Evolutionary conservation across 768 basidiomycete species (phyloP), one percentile per base, ranked within the genome.

Genomic region (Hysterangium stoloniferum): DNA sequence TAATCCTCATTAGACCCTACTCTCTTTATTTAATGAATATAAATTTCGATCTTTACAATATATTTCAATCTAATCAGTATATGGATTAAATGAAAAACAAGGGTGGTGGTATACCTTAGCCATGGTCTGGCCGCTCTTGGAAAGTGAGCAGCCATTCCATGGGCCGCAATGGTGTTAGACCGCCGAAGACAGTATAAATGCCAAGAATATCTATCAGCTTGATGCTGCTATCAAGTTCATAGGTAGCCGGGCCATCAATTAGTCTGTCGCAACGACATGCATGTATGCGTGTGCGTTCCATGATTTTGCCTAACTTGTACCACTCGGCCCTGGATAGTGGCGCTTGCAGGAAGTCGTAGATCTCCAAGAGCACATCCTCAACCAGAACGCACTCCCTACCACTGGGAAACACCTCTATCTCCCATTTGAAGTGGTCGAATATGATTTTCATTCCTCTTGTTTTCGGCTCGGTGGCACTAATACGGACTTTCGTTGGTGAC

Each of bases 291-390:
- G 29, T 51, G 19, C 38, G 25, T 28, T 43, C 31, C 2, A 12
- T 8, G 31, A 41, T 51, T 15, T 25, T 5, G 6, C 31, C 29
- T 15, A 33, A 19, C 9, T 27, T 29, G 20, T 51, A 37, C 49
- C 49, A 51, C 22, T 51, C 49, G 22, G 40, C 49, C 27, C 32
- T 27, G 13, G 24, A 20, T 31, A 51, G n/a, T n/a, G 37, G 36
- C 11, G 40, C 24, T 15, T 51, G 49, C 27, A 51, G 43, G 2
- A 29, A 33, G 8, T 40, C 49, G 22, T 28, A 29, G 9, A 51
- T 51, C 9, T 37, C 49, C 7, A 4, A 17, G 2, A 42, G 34
- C 1, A 51, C 15, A 6, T 29, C 13, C 11, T 40, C n/a, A 15
- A 51, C 49, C 11, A 25, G 40, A 9, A 51, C 24, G 4, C 28